Percentiles rank a stretch among this genome's conserved stretches.
These are phyloP conservation scores for Teratosphaeria gauchensis DNA, from an alignment of 2,329 filamentous ascomycete genomes.

Conservation along the genomic window DNA sequence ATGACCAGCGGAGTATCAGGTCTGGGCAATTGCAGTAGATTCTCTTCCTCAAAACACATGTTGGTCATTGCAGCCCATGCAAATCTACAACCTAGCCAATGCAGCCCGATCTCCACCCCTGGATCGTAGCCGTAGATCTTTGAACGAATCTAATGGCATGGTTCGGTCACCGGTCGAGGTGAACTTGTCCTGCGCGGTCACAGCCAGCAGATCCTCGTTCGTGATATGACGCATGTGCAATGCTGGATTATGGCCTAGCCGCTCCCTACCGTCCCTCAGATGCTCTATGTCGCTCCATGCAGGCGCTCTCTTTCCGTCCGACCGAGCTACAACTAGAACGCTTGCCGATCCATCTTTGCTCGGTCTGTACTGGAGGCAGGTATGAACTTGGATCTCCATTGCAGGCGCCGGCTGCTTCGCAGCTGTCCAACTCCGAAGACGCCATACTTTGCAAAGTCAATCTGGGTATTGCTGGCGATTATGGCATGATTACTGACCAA, in stretches of 20 bases:
- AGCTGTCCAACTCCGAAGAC: neutral
- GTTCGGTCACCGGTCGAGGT: conserved; percentile 5
- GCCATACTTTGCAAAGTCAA: neutral
- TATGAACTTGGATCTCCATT: conserved; percentile 1
- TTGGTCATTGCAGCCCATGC: neutral
- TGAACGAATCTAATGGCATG: neutral
- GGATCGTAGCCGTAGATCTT: conserved; percentile 6
- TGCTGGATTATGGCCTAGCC: conserved; percentile 20
- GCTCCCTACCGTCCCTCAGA: conserved; percentile 17
- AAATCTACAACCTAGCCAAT: conserved; percentile 16
- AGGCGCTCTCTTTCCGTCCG: conserved; percentile 13
- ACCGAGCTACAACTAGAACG: conserved; percentile 12
- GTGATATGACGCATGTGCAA: conserved; percentile 11
- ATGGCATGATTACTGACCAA: conserved; percentile 8
- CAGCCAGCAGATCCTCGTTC: conserved; percentile 15
- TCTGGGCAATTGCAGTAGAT: neutral
- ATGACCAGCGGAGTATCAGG: neutral
- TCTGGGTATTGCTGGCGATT: neutral
- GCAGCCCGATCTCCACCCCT: conserved; percentile 20
- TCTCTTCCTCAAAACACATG: neutral
- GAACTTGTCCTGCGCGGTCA: conserved; percentile 10
- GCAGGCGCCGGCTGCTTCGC: neutral
- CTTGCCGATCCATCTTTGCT: conserved; percentile 6
- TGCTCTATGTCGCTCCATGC: conserved; percentile 13
- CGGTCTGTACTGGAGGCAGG: conserved; percentile 11